phyloP scores from a whole-genome alignment of 164 flowering plant genomes.

The Brasenia schreberi region DNA sequence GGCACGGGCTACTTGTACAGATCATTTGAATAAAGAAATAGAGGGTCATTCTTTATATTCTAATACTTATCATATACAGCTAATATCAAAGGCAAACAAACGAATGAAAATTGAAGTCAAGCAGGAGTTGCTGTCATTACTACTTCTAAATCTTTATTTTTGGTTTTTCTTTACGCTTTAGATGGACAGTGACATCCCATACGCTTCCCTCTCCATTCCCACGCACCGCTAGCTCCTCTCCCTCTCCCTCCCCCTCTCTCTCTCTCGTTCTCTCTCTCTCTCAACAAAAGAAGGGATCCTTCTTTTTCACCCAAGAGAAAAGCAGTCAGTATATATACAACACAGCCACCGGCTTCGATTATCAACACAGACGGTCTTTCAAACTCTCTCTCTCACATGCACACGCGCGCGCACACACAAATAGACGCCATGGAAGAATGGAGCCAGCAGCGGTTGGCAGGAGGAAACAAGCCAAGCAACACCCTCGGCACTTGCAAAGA shows the following conservation, averaged over 20 bases:
- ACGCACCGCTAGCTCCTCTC: neutral
- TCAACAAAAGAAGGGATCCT: neutral
- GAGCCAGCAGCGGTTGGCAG: constrained; percentile 11
- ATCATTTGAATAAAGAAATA: too few species aligned
- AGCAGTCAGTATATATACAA: neutral
- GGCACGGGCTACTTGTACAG: too few species aligned
- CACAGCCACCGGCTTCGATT: neutral
- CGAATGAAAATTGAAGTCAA: neutral
- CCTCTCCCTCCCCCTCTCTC: constrained; percentile 1
- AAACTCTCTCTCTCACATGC: neutral
- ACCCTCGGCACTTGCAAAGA: constrained; percentile 34
- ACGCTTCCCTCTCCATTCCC: neutral
- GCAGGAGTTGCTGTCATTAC: neutral
- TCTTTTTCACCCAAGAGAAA: neutral
- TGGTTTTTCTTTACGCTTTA: neutral
- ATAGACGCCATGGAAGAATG: constrained; percentile 5
- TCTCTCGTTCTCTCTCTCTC: constrained; percentile 4
- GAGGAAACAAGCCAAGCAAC: constrained; percentile 11
- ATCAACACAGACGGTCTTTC: neutral
- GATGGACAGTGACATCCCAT: neutral
- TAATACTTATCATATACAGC: neutral
- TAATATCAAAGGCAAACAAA: too few species aligned
- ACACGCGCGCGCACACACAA: neutral
- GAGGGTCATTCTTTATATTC: neutral
- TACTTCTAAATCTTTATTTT: neutral